These are phyloP conservation scores for Pythium coloratum DNA, from an alignment of 352 stramenopile species.

Conservation along the genomic window DNA sequence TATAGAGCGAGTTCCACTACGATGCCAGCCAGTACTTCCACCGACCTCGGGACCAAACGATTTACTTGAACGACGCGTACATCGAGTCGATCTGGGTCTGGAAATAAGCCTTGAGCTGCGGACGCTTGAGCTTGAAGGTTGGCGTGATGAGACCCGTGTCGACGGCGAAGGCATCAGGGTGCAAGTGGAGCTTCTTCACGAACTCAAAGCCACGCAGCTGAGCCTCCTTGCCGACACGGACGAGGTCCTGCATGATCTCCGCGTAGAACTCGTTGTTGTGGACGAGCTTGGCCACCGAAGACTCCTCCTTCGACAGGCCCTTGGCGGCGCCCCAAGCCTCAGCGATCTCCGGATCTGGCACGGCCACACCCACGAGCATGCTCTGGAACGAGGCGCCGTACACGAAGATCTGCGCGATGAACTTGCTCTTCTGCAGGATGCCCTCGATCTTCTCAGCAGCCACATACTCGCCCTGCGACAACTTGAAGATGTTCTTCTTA, in stretches of 20 bases:
- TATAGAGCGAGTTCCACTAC: background rate
- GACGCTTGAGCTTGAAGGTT: constrained; percentile 96
- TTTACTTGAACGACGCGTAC: constrained; percentile 35
- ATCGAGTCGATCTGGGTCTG: constrained; percentile 49
- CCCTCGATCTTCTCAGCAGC: constrained; percentile 97
- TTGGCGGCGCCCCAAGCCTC: constrained; percentile 49
- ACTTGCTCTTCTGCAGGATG: constrained; percentile 91
- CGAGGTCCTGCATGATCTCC: constrained; percentile 36
- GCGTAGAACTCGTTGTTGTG: constrained; percentile 37
- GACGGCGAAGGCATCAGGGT: constrained; percentile 82
- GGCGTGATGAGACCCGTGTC: constrained; percentile 94
- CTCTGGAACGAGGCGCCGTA: constrained; percentile 96
- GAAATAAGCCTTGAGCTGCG: constrained; percentile 58
- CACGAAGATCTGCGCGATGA: constrained; percentile 96
- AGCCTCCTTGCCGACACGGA: constrained; percentile 41
- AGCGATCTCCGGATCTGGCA: constrained; percentile 72
- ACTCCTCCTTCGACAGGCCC: constrained; percentile 50
- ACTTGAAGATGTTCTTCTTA: constrained; percentile 96
- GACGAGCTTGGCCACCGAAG: constrained; percentile 29
- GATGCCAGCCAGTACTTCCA: background rate
- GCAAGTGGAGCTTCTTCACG: constrained; percentile 87
- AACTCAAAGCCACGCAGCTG: constrained; percentile 93
- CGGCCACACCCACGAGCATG: constrained; percentile 93
- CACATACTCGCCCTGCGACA: constrained; percentile 96
- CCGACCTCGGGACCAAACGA: background rate